Evolutionary conservation across 2,329 filamentous ascomycete species (phyloP).

Genomic region (Fusarium setosum): DNA sequence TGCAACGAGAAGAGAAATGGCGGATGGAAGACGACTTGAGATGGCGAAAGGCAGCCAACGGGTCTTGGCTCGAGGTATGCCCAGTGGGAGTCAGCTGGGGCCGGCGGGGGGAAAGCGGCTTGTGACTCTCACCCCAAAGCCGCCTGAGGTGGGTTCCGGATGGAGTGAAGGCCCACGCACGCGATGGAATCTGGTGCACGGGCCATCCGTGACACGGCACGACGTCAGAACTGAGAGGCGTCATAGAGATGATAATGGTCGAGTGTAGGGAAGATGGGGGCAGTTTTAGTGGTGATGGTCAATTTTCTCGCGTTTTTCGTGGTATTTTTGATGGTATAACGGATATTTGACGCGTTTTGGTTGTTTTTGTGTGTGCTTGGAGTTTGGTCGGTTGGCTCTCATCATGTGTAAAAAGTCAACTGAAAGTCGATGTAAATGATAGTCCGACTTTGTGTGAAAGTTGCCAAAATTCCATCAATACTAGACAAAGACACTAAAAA

Average conservation of each 20-base stretch:
- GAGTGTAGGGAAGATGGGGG: neutral
- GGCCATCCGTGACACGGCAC: constrained; percentile 19
- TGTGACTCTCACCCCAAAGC: constrained; percentile 29
- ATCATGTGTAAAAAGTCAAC: too few relatives aligned
- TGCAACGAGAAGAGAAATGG: constrained; percentile 4
- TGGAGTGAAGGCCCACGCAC: constrained; percentile 24
- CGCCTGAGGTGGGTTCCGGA: constrained; percentile 12
- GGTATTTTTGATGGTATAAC: neutral
- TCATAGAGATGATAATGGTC: constrained; percentile 6
- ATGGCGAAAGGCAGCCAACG: constrained; percentile 17
- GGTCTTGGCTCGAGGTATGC: constrained; percentile 14
- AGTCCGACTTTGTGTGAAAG: too few relatives aligned
- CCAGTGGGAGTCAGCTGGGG: constrained; percentile 36
- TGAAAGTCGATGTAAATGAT: too few relatives aligned
- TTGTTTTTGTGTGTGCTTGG: neutral
- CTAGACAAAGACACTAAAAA: too few relatives aligned
- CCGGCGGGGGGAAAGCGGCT: constrained; percentile 24
- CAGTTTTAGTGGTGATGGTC: neutral
- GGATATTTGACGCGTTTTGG: neutral
- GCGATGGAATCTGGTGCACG: constrained; percentile 22
- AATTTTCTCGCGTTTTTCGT: neutral
- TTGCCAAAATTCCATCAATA: too few relatives aligned
- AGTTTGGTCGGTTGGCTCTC: too few relatives aligned
- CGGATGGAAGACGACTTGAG: constrained; percentile 3
- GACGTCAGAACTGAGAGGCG: constrained; percentile 5